Evolutionary conservation across 2,329 filamentous ascomycete species (phyloP).

Genomic region (Catunica adiposa): DNA sequence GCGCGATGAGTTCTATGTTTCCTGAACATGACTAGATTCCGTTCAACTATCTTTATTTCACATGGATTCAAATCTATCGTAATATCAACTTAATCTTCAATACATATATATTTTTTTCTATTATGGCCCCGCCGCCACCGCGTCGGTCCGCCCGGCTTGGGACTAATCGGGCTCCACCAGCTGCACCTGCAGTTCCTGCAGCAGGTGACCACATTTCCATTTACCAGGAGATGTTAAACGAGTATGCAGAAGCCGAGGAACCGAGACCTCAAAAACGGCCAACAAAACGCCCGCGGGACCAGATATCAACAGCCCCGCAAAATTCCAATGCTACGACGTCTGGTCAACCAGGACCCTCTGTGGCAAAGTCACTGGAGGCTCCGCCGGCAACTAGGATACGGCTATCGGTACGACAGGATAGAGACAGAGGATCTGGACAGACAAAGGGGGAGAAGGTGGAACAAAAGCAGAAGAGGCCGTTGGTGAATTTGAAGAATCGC

Average conservation of each 20-base stretch:
- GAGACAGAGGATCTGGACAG: not conserved
- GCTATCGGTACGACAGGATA: not conserved
- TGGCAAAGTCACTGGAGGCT: not conserved
- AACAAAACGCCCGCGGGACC: not conserved
- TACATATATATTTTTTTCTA: not conserved
- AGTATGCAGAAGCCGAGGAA: not conserved
- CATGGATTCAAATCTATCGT: not conserved
- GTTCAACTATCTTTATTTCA: too few species aligned
- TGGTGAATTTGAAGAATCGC: not conserved
- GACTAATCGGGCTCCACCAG: too few species aligned
- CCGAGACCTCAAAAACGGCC: constrained; percentile 6
- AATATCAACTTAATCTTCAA: not conserved
- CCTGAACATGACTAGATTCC: too few species aligned
- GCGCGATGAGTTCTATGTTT: too few species aligned
- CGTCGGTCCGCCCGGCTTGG: not conserved
- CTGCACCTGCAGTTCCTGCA: too few species aligned
- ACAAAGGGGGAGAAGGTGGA: not conserved
- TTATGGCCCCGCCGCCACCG: not conserved
- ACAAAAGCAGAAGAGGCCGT: not conserved
- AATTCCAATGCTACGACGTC: too few species aligned
- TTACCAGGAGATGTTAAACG: constrained; percentile 12
- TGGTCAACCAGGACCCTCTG: too few species aligned
- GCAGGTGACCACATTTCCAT: too few species aligned
- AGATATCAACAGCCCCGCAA: not conserved
- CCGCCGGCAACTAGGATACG: not conserved